Base-by-base conservation (phyloP, 78 protist genomes). In the Dictyostelium intermedium region DNA sequence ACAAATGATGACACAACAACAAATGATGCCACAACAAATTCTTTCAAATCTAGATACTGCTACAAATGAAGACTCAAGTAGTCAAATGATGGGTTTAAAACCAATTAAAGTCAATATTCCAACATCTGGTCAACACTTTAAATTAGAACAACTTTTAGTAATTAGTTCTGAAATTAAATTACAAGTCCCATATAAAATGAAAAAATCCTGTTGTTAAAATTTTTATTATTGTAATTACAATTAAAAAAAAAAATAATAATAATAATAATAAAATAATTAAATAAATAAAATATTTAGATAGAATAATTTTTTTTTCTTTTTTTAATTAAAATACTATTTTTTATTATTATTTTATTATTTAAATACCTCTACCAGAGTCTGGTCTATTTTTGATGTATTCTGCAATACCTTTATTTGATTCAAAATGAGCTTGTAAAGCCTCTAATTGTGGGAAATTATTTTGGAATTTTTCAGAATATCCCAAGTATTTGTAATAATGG, bases 71-170 rank as follows among this genome's bases (percentile, higher is more conserved):
- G 69, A 60, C n/a, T 78, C 53, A 30, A 69, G 82, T 5, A 56
- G 74, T 47, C 66, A 56, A 56, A 56, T 56, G 66, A 56, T 56
- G 66, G 94, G 94, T 25, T 50, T 89, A 2, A 89, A 89, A 69
- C 94, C 94, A 69, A 61, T 89, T 10, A 79, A 25, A n/a, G 81
- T 89, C 7, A 89, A 80, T 35, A 66, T 89, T 3, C 94, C 94
- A 63, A 63, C 27, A 14, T 5, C 77, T 35, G 94, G 94, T 35
- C 37, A 20, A 5, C 18, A 8, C 1, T n/a, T 80, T 34, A 14
- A 2, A 5, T 80, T 78, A 1, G 72, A 79, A 50, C 94, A 89
- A 89, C 60, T 89, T 2, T 80, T 89, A 30, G 82, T 78, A 4
- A 63, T 89, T 18, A 32, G 35, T 32, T 25, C 60, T 27, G 32